phyloP scores from a whole-genome alignment of 2,329 filamentous ascomycete species.

The Monosporascus sp. region DNA sequence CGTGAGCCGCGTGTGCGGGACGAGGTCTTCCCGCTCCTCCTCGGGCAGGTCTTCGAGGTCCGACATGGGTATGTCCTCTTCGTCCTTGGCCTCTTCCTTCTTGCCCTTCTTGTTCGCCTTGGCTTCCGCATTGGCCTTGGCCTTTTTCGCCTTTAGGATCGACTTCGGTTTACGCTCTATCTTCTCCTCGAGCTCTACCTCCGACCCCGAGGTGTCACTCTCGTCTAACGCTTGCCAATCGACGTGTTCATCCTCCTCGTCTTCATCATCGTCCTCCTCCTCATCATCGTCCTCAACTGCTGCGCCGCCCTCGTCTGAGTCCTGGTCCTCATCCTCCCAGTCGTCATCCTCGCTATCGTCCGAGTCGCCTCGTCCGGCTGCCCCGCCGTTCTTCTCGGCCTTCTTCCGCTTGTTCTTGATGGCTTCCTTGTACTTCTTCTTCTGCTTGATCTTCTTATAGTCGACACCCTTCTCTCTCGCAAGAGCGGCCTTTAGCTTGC shows the following conservation, averaged over 20 bases:
- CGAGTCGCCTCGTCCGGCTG: conserved; percentile 3
- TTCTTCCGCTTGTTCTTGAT: conserved; percentile 17
- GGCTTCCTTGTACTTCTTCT: conserved; percentile 23
- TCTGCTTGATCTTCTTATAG: conserved; percentile 24
- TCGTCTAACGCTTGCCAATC: conserved; percentile 56
- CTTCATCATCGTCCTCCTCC: conserved; percentile 18
- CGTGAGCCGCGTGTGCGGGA: conserved; percentile 86
- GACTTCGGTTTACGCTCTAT: conserved; percentile 48
- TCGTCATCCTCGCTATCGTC: conserved; percentile 13
- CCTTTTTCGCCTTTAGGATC: conserved; percentile 38
- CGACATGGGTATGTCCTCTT: conserved; percentile 84
- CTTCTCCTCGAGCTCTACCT: conserved; percentile 73
- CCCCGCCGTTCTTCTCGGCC: conserved; percentile 14
- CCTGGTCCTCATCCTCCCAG: conserved; percentile 12
- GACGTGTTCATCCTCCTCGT: conserved; percentile 33
- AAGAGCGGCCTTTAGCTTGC: conserved; percentile 23
- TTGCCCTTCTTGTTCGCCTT: conserved; percentile 28
- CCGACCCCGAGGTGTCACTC: conserved; percentile 62
- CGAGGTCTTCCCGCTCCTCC: conserved; percentile 78
- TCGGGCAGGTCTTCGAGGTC: conserved; percentile 76
- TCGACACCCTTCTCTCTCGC: conserved; percentile 25
- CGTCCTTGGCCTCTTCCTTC: conserved; percentile 45
- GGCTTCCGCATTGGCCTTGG: conserved; percentile 20
- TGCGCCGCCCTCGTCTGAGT: conserved; percentile 12
- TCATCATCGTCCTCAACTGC: conserved; percentile 8